Base-by-base conservation (phyloP, 2,329 filamentous ascomycete genomes). In the Ambrosiella xylebori region DNA sequence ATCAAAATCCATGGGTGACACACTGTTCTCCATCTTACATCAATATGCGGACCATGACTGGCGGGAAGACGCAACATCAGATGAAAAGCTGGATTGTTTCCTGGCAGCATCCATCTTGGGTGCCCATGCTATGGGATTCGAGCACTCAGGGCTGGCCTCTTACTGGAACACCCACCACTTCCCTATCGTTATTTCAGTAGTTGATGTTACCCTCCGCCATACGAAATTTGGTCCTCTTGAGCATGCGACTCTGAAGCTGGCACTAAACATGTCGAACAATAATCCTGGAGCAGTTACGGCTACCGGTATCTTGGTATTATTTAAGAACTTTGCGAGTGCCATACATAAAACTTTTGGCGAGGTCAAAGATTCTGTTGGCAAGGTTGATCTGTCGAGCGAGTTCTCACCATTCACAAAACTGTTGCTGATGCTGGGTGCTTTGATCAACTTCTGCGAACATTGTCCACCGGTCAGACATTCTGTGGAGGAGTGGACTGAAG, bases 361-460 rank as follows among this genome's bases (percentile, higher is more conserved):
- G 15, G 71, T 80, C 7, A 69, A 76, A 41, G 66, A 70, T 1
- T 74, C 74, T 6, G 69, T 80, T 59, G 70, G 71, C 5, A 73
- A 72, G 51, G 74, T 74, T 36, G 70, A 72, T n/a, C 73, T 79
- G 57, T 68, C 74, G 9, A 69, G 71, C 1, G 72, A 73, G 19
- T 55, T 54, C 13, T 61, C 59, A 12, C 70, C 75, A 1, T 71
- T 90, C 57, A 85, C 95, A 63, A 77, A 80, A 54, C 75, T 95
- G 12, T 79, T 95, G 54, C 75, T 96, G 47, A 78, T 86, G 56
- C 73, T 95, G 44, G 90, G 88, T 0, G 80, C 88, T 19, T 79
- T 91, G 69, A 95, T 95, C 68, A 96, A 96, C 65, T 78, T 96
- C 57, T 80, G 87, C 7, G 89, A 95, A 67, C 84, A 88, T 66